Percentiles rank a stretch among this genome's conserved stretches.
Conservation (phyloP, 768 basidiomycete genomes). For the Stropharia rugosoannulata region DNA sequence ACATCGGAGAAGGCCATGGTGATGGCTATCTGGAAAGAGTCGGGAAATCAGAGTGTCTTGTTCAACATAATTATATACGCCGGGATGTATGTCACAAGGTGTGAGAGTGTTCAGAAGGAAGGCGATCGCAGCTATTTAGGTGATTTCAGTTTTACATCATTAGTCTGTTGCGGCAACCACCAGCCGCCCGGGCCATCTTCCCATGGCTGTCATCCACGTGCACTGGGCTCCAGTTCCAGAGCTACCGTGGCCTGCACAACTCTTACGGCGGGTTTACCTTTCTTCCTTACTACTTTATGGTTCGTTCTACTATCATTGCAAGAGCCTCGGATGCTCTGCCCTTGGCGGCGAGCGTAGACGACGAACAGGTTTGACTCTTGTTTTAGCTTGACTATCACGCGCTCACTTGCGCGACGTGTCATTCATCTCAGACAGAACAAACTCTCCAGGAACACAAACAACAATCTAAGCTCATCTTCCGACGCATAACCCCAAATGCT, state of each 20-base stretch:
- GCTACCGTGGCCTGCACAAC: not conserved
- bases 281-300: constrained; percentile 48
- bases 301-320: constrained; percentile 83
- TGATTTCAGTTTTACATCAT: not conserved
- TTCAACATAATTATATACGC: constrained; percentile 11
- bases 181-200: constrained; percentile 7
- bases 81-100: constrained; percentile 12
- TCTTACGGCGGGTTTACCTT: not conserved
- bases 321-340: constrained; percentile 87
- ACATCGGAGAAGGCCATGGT: constrained; percentile 38
- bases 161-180: too few species aligned
- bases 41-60: constrained; percentile 2
- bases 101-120: not conserved
- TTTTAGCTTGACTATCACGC: constrained; percentile 1
- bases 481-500: constrained; percentile 89
- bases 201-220: constrained; percentile 7
- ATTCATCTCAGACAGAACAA: constrained; percentile 75
- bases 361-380: constrained; percentile 71
- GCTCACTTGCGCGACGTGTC: constrained; percentile 26
- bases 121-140: not conserved
- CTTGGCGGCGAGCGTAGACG: constrained; percentile 94
- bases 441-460: constrained; percentile 97
- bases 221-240: constrained; percentile 4
- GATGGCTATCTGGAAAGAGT: constrained; percentile 17
- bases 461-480: constrained; percentile 95